Base-by-base conservation (phyloP, 106 monocot species). In the Allium sativum region DNA sequence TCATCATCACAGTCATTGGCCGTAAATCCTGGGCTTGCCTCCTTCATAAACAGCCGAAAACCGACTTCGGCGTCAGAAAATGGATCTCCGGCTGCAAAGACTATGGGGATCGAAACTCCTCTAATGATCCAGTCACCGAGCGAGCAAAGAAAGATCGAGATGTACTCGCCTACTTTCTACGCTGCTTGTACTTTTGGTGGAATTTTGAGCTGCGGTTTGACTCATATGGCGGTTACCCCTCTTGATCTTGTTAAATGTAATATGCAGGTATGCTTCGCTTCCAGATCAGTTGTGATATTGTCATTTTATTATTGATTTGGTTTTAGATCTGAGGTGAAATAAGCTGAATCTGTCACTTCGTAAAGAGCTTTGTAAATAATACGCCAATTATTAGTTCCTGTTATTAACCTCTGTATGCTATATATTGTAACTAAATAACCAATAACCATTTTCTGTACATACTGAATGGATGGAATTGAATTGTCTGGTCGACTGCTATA, bases 121-220 rank as follows among this genome's bases (percentile, higher is more conserved):
- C 45, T 56, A 13, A 16, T 40, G 58, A 68, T 68, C 19, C 31
- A 71, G 42, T 53, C 71, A 4, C 70, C 70, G 53, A 61, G 70
- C 53, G 61, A 63, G 54, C 61, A 52, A 6, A 19, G 42, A 17
- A 52, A 69, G 73, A 84, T 89, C 18, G 84, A 78, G 84, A 73
- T 89, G 73, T 75, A 80, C 70, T 76, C 81, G 42, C 75, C 81
- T 22, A 17, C 48, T 64, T 89, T 69, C 72, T 89, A 89, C 72
- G 81, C 76, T 17, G 78, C 84, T 45, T 81, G 84, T 54, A 71
- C 78, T 21, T 54, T 60, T 21, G 84, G 76, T 1, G 89, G 89
- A 16, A 75, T 75, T 61, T 17, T 75, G 21, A 70, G 78, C 63
- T 71, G 71, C 46, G 71, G 71, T 7, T 61, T 71, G 61, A 71